Base-by-base conservation (phyloP, 2,329 filamentous ascomycete genomes). In the Botrytis tulipae region DNA sequence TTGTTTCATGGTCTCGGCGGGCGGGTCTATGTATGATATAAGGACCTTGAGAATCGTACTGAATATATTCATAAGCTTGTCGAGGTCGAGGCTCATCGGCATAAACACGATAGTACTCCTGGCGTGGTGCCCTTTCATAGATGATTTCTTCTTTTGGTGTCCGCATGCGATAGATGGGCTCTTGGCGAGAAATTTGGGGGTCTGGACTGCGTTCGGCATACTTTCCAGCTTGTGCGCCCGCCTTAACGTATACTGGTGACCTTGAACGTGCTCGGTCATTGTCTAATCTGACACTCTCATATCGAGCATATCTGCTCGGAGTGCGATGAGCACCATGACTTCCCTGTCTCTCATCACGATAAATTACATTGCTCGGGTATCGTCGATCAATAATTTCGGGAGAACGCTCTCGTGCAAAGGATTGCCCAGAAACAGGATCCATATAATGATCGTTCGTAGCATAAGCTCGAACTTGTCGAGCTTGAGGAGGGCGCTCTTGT, bases 1-100 rank as follows among this genome's bases (percentile, higher is more conserved):
- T 65, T 2, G 79, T 75, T 66, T 82, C 81, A 61, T 79, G 76
- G 40, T 82, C 81, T 44, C 80, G 79, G 59, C 79, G 78, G 37
- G 84, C 76, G 7, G 85, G 84, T 42, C 84, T 82, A 57, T 83
- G 82, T 71, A 86, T 82, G 74, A 84, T 83, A 74, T 87, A 87
- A 67, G 85, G 82, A 18, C 85, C 85, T 32, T 83, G 79, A 2
- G 83, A 80, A 76, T 85, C 84, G 12, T 86, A 83, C 57, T 84
- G 83, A 48, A 88, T 82, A 18, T 86, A 80, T 76, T 88, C 86
- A 7, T 82, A 78, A 66, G 83, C 76, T 7, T 78, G 75, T 59
- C 80, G 80, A n/a, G 76, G 75, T 40, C 75, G 78, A 63, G 76
- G 78, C 35, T 80, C 79, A 62, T 82, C 80, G 44, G 77, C 78